phyloP scores from a whole-genome alignment of 495 filamentous ascomycete species.

The Clavariopsis aquatica region DNA sequence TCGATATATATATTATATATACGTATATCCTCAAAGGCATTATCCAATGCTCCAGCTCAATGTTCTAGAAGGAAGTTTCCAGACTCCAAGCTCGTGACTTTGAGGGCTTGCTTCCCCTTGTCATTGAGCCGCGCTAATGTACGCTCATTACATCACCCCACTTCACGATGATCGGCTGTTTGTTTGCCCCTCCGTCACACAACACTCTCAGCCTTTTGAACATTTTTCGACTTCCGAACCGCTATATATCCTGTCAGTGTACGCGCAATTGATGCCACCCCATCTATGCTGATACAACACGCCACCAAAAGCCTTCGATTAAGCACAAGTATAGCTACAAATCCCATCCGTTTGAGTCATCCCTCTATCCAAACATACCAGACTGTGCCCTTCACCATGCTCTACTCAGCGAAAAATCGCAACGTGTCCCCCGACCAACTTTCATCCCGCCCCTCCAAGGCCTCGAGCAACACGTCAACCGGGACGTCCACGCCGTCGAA shows the following conservation, averaged over 20 bases:
- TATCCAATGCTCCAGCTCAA: too few species aligned
- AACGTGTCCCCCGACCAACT: neutral
- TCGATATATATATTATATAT: neutral
- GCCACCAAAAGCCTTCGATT: neutral
- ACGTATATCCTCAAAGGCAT: neutral
- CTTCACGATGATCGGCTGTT: neutral
- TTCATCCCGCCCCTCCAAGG: neutral
- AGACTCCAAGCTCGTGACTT: neutral
- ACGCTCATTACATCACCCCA: slow-evolving; percentile 3
- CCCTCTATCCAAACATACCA: neutral
- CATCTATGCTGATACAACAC: neutral
- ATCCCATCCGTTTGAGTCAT: neutral
- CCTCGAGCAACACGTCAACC: neutral
- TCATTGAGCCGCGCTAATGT: neutral
- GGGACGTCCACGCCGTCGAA: slow-evolving; percentile 19
- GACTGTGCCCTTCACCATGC: neutral
- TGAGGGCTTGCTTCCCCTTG: neutral
- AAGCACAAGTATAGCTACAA: neutral
- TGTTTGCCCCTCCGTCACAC: neutral
- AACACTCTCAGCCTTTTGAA: neutral
- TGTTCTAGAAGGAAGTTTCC: too few species aligned
- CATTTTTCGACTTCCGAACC: neutral
- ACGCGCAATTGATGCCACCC: neutral
- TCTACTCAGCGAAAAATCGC: slow-evolving; percentile 6
- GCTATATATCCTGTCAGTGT: neutral